Evolutionary conservation across 176 grass and related monocot genomes (phyloP), one percentile per base, ranked within the genome.

Genomic region (Lolium perenne): DNA sequence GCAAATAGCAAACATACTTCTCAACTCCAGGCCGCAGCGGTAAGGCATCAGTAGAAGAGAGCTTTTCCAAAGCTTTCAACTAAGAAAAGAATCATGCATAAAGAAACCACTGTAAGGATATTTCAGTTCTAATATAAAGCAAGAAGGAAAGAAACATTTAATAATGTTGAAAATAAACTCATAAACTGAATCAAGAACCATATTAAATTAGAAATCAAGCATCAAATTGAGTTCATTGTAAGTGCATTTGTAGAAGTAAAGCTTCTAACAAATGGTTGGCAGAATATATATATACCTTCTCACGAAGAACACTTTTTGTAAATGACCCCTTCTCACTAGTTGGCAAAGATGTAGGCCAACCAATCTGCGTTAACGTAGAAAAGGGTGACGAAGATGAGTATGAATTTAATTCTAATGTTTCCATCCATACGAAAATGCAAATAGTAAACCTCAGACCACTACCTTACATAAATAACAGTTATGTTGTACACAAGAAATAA

Each of bases 291-390:
- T 43, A 56, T 85, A 95, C 96, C 96, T 98, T 98, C 83, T 98
- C 91, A 51, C 55, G 81, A 29, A 98, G 53, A 86, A 95, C 88
- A 60, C 88, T 91, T 95, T 94, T 98, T 69, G 89, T 78, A 77
- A 98, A 98, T 86, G 91, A 80, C 75, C 91, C 92, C 89, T 98
- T 98, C 90, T 98, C 96, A 40, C 84, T 92, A 82, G 96, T 98
- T 49, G 96, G 96, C 74, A 98, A 85, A 63, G 93, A 98, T 38
- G 96, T 86, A 87, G 96, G 96, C 96, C 96, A 98, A 62, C 96
- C 96, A 91, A 98, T 92, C 96, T 98, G 84, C 76, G 73, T 66
- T 63, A 78, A 79, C 21, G 48, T 67, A 83, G 86, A 16, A 74
- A 49, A 69, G 56, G 56, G 89, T 1, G 43, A 71, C 15, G 66